A percentile compares a stretch with the other conserved stretches of the same genome.
These are phyloP conservation scores for Silene latifolia DNA, from an alignment of 148 eudicot species.

Conservation along the genomic window DNA sequence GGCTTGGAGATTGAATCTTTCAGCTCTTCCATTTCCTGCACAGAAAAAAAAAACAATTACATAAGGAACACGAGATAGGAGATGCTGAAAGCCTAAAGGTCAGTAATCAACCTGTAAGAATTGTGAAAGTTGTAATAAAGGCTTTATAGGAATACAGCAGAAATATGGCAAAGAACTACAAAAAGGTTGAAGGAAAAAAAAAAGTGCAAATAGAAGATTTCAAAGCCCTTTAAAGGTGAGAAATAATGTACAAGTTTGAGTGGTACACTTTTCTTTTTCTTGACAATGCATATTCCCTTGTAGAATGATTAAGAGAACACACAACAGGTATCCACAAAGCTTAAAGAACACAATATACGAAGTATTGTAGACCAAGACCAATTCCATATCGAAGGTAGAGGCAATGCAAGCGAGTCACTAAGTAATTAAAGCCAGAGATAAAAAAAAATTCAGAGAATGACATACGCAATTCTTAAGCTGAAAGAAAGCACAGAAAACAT, in stretches of 20 bases:
- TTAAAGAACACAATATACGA: not conserved
- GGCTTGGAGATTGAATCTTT: constrained; percentile 64
- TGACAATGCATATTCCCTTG: not conserved
- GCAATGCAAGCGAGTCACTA: not conserved
- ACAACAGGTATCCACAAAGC: too few relatives aligned
- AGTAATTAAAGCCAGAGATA: not conserved
- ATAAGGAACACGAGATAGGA: constrained; percentile 1
- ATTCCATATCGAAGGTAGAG: not conserved
- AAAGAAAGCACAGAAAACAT: not conserved
- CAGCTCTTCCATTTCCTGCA: constrained; percentile 66
- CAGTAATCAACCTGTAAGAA: not conserved
- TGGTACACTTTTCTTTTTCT: not conserved
- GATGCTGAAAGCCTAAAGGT: not conserved
- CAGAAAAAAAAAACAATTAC: constrained; percentile 12
- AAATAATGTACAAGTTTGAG: constrained; percentile 12
- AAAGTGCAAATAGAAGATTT: not conserved
- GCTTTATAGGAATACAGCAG: not conserved
- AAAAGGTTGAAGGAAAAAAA: not conserved
- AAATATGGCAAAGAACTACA: not conserved
- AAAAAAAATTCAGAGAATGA: not conserved
- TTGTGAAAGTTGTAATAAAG: not conserved
- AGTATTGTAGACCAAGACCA: not conserved
- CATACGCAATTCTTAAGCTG: not conserved
- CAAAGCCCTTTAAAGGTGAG: not conserved
- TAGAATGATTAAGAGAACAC: not conserved